A percentile compares a stretch with the other conserved stretches of the same genome.
Conservation (phyloP, 1,284 basidiomycete species). For the Naganishia sp. region DNA sequence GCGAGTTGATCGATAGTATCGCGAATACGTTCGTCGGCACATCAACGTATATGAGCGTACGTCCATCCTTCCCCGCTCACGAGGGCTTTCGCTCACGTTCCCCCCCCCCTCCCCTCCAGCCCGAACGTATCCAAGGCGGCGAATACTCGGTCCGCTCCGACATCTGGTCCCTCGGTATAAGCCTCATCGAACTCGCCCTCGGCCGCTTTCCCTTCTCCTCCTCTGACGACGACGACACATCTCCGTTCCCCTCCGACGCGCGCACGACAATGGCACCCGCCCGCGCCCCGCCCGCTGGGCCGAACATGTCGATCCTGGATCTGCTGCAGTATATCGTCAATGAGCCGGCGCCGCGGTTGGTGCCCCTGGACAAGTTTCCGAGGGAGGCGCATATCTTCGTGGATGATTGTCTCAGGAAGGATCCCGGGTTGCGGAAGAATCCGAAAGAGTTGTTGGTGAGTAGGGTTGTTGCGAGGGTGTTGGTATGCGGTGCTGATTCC, state of each 20-base stretch:
- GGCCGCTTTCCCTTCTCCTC: conserved; percentile 94
- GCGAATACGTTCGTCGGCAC: conserved; percentile 99
- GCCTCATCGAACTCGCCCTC: conserved; percentile 88
- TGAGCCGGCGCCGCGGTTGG: conserved; percentile 83
- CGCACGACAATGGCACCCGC: conserved; percentile 30
- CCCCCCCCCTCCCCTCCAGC: conserved; percentile 59
- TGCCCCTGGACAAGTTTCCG: conserved; percentile 69
- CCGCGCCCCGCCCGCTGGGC: conserved; percentile 60
- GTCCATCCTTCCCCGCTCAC: conserved; percentile 51
- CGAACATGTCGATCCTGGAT: conserved; percentile 97
- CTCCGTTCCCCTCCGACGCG: conserved; percentile 56
- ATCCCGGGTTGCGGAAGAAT: conserved; percentile 71
- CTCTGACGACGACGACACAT: conserved; percentile 65
- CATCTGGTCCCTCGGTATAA: conserved; percentile 94
- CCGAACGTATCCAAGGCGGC: conserved; percentile 97
- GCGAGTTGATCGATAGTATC: conserved; percentile 97
- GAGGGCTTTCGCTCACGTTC: not conserved
- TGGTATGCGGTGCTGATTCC: not conserved
- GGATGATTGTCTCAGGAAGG: conserved; percentile 80
- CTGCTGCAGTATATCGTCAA: conserved; percentile 96
- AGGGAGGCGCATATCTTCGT: conserved; percentile 73
- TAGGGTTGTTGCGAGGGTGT: not conserved
- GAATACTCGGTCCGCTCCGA: conserved; percentile 97
- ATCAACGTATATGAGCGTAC: conserved; percentile 97
- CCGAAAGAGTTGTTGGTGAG: conserved; percentile 35